Conservation (phyloP, 2,329 filamentous ascomycete genomes). For the Pseudogymnoascus sp. region DNA sequence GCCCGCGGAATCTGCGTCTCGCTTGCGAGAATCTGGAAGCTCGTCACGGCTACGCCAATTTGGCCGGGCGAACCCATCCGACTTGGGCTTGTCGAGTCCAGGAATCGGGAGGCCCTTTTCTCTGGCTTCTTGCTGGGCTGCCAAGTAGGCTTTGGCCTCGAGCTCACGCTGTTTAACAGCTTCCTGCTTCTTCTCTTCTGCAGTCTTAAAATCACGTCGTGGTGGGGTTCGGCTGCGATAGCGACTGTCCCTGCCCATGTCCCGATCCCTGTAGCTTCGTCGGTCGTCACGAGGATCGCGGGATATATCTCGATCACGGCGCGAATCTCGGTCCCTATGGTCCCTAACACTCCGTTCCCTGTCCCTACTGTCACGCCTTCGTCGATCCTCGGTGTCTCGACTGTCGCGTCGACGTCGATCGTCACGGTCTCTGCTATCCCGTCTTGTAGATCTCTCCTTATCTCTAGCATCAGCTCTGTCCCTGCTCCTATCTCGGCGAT, state of each 20-base stretch:
- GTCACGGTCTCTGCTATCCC: constrained; percentile 21
- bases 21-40: background rate
- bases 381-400: constrained; percentile 28
- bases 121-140: constrained; percentile 52
- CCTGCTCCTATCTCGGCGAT: background rate
- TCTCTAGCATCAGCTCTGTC: constrained; percentile 13
- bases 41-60: constrained; percentile 7
- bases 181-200: constrained; percentile 44
- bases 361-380: constrained; percentile 22
- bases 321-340: constrained; percentile 2
- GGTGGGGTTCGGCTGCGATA: constrained; percentile 2
- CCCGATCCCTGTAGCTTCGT: constrained; percentile 1
- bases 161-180: constrained; percentile 55
- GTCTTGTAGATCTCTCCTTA: constrained; percentile 18
- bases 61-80: background rate
- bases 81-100: background rate
- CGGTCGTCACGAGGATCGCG: background rate
- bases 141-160: constrained; percentile 57
- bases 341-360: constrained; percentile 2
- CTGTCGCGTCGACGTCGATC: constrained; percentile 21
- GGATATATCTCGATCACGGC: constrained; percentile 9
- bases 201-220: constrained; percentile 11
- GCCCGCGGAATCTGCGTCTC: constrained; percentile 4
- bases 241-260: background rate
- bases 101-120: constrained; percentile 45